Percentiles rank a stretch among this genome's conserved stretches.
Conservation (phyloP, 768 basidiomycete species). For the Lactifluus volemus region DNA sequence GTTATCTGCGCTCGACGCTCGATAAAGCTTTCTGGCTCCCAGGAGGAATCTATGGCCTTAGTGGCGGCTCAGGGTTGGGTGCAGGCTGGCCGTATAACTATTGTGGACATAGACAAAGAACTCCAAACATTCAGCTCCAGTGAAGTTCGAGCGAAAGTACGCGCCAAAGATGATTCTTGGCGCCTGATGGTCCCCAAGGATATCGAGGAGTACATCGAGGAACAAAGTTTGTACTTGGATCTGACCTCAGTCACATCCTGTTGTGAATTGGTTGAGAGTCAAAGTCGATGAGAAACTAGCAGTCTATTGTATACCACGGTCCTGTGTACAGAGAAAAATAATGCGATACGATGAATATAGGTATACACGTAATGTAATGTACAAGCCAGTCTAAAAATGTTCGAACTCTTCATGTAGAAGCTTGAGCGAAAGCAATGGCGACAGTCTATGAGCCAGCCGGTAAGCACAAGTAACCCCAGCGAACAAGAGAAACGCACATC, state of each 20-base stretch:
- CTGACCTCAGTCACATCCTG: background rate
- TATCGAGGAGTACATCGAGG: slow-evolving; percentile 44
- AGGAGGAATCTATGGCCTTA: slow-evolving; percentile 25
- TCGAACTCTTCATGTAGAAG: slow-evolving; percentile 29
- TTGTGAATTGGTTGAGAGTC: background rate
- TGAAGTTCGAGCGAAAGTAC: slow-evolving; percentile 44
- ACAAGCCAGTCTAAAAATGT: background rate
- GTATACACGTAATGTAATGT: slow-evolving; percentile 2
- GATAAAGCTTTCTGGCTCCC: slow-evolving; percentile 15
- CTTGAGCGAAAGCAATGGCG: slow-evolving; percentile 84
- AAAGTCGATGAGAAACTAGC: background rate
- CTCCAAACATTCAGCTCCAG: slow-evolving; percentile 63
- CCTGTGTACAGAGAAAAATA: background rate
- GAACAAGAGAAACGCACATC: slow-evolving; percentile 48
- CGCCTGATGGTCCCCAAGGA: slow-evolving; percentile 35
- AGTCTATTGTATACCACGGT: background rate
- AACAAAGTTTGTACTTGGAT: slow-evolving; percentile 37
- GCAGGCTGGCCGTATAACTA: slow-evolving; percentile 38
- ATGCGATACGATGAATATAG: background rate
- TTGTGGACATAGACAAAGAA: slow-evolving; percentile 53
- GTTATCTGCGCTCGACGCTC: slow-evolving; percentile 60
- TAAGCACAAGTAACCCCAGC: slow-evolving; percentile 16
- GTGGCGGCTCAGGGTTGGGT: slow-evolving; percentile 43
- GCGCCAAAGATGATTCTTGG: slow-evolving; percentile 33
- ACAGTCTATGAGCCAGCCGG: slow-evolving; percentile 44